Evolutionary conservation across 371 early-diverging fungal genomes (phyloP).

Genomic region (Lichtheimia ramosa): DNA sequence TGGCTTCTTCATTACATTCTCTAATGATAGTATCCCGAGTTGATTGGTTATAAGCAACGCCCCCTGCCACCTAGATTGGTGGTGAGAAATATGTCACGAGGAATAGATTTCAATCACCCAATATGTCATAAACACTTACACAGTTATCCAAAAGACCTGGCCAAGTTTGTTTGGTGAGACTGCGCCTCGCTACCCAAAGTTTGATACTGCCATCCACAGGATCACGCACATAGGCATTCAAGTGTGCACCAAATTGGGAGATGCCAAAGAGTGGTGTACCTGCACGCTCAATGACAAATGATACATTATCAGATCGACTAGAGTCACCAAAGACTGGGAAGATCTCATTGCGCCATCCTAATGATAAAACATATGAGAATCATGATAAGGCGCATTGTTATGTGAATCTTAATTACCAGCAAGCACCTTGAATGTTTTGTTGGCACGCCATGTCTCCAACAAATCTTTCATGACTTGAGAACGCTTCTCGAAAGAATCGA

Average conservation of each 20-base stretch:
- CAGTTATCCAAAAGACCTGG: constrained; percentile 87
- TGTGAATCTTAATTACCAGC: constrained; percentile 15
- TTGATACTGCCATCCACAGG: constrained; percentile 47
- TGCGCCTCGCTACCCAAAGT: constrained; percentile 91
- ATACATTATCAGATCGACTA: constrained; percentile 37
- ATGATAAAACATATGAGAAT: neutral
- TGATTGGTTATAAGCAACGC: constrained; percentile 69
- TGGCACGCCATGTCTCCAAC: constrained; percentile 42
- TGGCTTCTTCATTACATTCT: constrained; percentile 92
- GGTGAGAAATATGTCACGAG: neutral
- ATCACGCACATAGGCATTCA: constrained; percentile 72
- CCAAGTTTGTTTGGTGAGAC: constrained; percentile 81
- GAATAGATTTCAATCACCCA: neutral
- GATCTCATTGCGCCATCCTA: constrained; percentile 63
- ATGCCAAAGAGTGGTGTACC: constrained; percentile 78
- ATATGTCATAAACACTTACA: constrained; percentile 41
- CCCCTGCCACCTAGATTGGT: constrained; percentile 70
- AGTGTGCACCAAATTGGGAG: constrained; percentile 78
- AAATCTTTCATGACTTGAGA: constrained; percentile 36
- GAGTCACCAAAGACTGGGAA: constrained; percentile 74
- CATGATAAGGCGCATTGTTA: neutral
- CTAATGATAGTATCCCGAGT: constrained; percentile 72
- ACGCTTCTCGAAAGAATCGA: constrained; percentile 32
- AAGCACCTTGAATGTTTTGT: constrained; percentile 30
- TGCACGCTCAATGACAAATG: constrained; percentile 79